Evolutionary conservation across 2,329 filamentous ascomycete species (phyloP).

Genomic region (Penicillium paneum): DNA sequence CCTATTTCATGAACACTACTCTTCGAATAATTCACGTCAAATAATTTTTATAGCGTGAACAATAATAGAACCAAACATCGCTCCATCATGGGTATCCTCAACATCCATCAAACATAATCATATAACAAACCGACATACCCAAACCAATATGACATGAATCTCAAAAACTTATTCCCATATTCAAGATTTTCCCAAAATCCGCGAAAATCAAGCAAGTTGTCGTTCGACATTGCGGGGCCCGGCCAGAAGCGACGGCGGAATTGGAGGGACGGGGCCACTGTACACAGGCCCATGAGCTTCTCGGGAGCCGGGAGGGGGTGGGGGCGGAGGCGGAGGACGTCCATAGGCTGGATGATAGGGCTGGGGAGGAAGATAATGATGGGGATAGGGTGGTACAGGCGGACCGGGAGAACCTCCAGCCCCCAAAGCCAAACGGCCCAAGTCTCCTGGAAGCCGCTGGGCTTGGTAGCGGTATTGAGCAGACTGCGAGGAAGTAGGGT

Average conservation of each 20-base stretch:
- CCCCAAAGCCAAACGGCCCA: conserved; percentile 17
- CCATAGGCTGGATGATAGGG: neutral
- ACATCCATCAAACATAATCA: conserved; percentile 3
- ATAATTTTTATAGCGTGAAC: neutral
- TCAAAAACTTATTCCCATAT: neutral
- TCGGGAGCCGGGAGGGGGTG: conserved; percentile 18
- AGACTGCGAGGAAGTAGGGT: conserved; percentile 3
- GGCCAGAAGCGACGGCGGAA: conserved; percentile 20
- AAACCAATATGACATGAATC: neutral
- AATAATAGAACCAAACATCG: neutral
- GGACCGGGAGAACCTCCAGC: conserved; percentile 4
- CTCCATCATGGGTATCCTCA: conserved; percentile 11
- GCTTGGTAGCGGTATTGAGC: conserved; percentile 19
- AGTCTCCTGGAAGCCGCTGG: conserved; percentile 20
- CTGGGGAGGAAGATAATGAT: conserved; percentile 10
- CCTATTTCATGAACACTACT: neutral
- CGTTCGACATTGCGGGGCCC: conserved; percentile 37
- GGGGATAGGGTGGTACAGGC: conserved; percentile 12
- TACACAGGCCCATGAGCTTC: conserved; percentile 16
- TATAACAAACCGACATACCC: neutral
- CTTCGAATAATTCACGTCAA: neutral
- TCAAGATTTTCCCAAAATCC: neutral
- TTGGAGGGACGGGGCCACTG: conserved; percentile 18
- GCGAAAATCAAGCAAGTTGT: conserved; percentile 33
- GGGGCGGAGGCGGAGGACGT: conserved; percentile 7